Base-by-base conservation (phyloP, 1,284 basidiomycete species). In the Apiotrichum domesticum region DNA sequence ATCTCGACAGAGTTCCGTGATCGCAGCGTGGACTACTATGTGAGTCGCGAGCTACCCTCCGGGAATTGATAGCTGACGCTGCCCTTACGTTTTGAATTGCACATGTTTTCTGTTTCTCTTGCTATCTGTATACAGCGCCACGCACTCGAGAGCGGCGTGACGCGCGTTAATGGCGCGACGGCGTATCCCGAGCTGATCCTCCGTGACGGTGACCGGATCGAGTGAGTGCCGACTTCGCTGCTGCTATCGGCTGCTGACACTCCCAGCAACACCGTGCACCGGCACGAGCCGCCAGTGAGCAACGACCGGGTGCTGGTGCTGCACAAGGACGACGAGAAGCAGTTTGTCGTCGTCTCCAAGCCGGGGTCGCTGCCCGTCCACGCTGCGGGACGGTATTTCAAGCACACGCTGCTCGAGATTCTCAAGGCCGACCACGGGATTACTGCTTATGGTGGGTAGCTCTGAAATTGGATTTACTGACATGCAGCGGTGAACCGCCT, bases 231-330 rank as follows among this genome's bases (percentile, higher is more conserved):
- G 21, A 21, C 55, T 57, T 35, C 21, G 21, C 21, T 21, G 21
- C 21, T 21, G 21, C 21, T 21, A 21, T 21, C 21, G 21, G 21
- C 21, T 21, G 21, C 21, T 21, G 21, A 21, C 21, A 55, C 42
- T 13, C 44, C 29, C 63, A 95, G 91, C 69, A 97, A 97, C 71
- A 84, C 91, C 4, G 91, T 95, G 2, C 94, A 97, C 75, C 81
- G 91, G 14, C 96, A 99, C 72, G 96, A 99, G 75, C 95, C 96
- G 4, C 92, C 96, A 0, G 87, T 98, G 3, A 88, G 92, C 1
- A 86, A 88, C 6, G 89, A 83, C 9, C 89, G 90, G 0, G 85
- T 98, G 52, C 83, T 86, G 62, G 83, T 98, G 46, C 79, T 97
- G 6, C 78, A 82, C 64, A 83, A 87, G 46, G 90, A 97, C 73